These are phyloP conservation scores for Pseudogymnoascus sp. DNA, from an alignment of 2,329 filamentous ascomycete genomes.

Conservation along the genomic window DNA sequence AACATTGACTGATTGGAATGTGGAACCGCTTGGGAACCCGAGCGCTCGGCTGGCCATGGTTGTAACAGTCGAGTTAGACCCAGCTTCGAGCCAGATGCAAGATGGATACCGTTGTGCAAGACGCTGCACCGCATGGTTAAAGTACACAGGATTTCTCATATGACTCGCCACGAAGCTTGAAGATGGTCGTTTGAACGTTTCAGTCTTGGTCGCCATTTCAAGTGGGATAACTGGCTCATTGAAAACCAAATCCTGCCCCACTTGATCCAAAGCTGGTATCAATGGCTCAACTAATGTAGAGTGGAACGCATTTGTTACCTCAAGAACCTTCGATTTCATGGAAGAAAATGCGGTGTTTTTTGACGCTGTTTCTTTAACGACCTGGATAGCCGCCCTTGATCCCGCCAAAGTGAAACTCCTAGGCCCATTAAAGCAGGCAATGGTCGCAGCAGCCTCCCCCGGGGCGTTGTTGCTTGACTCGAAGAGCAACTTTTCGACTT, in stretches of 20 bases:
- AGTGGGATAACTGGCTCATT: conserved; percentile 16
- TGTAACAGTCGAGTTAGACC: conserved; percentile 25
- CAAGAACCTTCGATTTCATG: conserved; percentile 10
- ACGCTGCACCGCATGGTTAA: conserved; percentile 23
- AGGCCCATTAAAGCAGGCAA: conserved; percentile 32
- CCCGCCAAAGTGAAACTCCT: conserved; percentile 29
- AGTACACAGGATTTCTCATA: conserved; percentile 27
- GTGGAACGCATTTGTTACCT: conserved; percentile 27
- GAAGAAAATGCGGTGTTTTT: neutral
- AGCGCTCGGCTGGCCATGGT: conserved; percentile 29
- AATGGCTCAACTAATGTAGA: conserved; percentile 26
- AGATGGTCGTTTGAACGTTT: neutral
- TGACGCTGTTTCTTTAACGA: conserved; percentile 11
- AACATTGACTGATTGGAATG: conserved; percentile 20
- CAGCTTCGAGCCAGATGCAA: conserved; percentile 30
- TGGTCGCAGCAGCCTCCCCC: conserved; percentile 7
- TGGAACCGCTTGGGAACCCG: conserved; percentile 18
- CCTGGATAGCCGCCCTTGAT: too few relatives aligned
- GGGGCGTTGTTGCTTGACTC: too few relatives aligned
- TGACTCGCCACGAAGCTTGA: conserved; percentile 16
- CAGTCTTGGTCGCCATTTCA: neutral
- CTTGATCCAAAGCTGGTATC: conserved; percentile 14
- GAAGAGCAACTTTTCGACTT: neutral
- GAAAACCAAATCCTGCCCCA: conserved; percentile 21
- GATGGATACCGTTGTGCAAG: conserved; percentile 8